Conservation (phyloP, 1,139 yeast species). For the Chernovozyma aurita region DNA sequence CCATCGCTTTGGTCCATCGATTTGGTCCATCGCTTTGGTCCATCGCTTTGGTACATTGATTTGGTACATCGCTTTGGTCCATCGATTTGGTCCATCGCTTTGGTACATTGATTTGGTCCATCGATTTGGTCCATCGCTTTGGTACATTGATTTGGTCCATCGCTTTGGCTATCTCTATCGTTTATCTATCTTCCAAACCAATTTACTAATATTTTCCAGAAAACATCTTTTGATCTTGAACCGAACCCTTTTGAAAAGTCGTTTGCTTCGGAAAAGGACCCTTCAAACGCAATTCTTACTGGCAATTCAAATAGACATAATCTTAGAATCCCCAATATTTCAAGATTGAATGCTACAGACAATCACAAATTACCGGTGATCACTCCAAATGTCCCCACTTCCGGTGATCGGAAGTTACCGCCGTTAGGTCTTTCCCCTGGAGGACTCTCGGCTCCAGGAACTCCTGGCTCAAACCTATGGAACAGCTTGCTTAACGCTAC, state of each 20-base stretch:
- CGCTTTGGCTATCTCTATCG: no score
- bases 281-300: slow-evolving; percentile 7
- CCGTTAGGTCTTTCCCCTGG: slow-evolving; percentile 47
- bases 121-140: no score
- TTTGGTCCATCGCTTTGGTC: no score
- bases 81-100: no score
- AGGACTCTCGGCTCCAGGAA: slow-evolving; percentile 38
- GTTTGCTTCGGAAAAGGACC: slow-evolving; percentile 58
- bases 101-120: no score
- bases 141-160: no score
- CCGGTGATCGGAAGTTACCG: slow-evolving; percentile 59
- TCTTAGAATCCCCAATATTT: slow-evolving; percentile 31
- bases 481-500: slow-evolving; percentile 42
- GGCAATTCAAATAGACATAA: slow-evolving; percentile 26
- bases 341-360: slow-evolving; percentile 17
- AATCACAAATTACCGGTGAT: slow-evolving; percentile 34
- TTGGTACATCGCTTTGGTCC: no score
- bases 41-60: no score
- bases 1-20: no score
- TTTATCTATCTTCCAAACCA: no score
- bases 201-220: no score
- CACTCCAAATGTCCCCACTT: slow-evolving; percentile 55
- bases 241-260: slow-evolving; percentile 96
- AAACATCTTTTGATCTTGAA: slow-evolving; percentile 69
- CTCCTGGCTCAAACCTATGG: slow-evolving; percentile 48